Base-by-base conservation (phyloP, 2,329 filamentous ascomycete species). In the Aspergillus sclerotialis region DNA sequence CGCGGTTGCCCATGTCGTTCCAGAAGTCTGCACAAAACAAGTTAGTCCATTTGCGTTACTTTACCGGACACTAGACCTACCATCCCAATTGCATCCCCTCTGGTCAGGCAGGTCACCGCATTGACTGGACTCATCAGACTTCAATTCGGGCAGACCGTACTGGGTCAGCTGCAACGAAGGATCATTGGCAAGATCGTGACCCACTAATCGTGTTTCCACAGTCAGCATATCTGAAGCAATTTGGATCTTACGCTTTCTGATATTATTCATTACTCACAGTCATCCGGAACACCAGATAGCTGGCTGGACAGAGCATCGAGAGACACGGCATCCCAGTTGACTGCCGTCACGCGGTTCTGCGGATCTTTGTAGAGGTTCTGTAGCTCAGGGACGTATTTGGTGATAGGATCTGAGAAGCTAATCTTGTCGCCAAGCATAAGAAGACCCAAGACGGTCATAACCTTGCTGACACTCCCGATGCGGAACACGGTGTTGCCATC, bases 281-380 rank as follows among this genome's bases (percentile, higher is more conserved):
- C 23, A 9, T n/a, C 8, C 5, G 46, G 36, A 34, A 69, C 44
- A 0, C 69, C 69, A 18, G 61, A 59, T 4, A 70, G 49, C 32
- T 71, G 68, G 4, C 55, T 61, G 2, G 65, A 62, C 3, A 72
- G 45, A 12, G 64, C 55, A 4, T 59, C 58, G 6, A 70, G 48
- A 0, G 67, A 72, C 19, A 73, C 51, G 7, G 67, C 59, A 14
- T 68, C 57, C 68, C 68, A 73, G 21, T 57, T 48, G 4, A 67
- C 48, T 0, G 49, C 48, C 12, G 51, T 45, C 8, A 66, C 45
- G 5, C 40, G 38, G 30, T 61, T 53, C 9, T 46, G 32, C 31
- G 40, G 3, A 38, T 43, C 24, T 43, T 36, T 16, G 41, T 46
- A 15, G n/a, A n/a, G n/a, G 32, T 38, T 36, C 13, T 11, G 14